Evolutionary conservation across 148 eudicot species (phyloP).

Genomic region (Vaccinium macrocarpon): DNA sequence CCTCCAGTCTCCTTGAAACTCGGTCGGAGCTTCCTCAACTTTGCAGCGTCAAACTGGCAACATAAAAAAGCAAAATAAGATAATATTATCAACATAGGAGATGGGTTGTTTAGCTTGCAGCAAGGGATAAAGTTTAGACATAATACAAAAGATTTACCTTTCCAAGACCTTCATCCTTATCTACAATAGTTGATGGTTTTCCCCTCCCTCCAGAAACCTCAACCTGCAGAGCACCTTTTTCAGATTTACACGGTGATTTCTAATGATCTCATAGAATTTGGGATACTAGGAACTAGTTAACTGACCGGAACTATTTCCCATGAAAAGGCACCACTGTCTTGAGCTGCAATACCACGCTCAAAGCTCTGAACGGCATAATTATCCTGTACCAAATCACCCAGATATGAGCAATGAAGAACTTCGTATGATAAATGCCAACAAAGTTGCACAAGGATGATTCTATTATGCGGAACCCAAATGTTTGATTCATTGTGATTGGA

Average conservation of each 20-base stretch:
- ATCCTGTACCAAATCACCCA: slow-evolving; percentile 51
- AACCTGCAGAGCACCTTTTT: slow-evolving; percentile 48
- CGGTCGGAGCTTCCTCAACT: slow-evolving; percentile 90
- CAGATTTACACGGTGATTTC: slow-evolving; percentile 14
- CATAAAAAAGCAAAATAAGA: slow-evolving; percentile 15
- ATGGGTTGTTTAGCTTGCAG: neutral
- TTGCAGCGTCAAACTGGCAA: slow-evolving; percentile 85
- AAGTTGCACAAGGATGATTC: neutral
- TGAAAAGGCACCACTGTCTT: slow-evolving; percentile 69
- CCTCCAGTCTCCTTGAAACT: slow-evolving; percentile 89
- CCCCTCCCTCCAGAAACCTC: slow-evolving; percentile 98
- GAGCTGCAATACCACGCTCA: slow-evolving; percentile 95
- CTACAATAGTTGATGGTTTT: slow-evolving; percentile 72
- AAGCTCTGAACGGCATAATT: slow-evolving; percentile 91
- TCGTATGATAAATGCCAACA: neutral
- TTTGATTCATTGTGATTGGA: neutral
- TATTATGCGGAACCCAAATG: neutral
- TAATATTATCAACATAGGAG: neutral
- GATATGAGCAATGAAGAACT: neutral
- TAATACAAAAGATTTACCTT: slow-evolving; percentile 47
- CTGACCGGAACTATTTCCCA: slow-evolving; percentile 96
- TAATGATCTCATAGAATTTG: neutral
- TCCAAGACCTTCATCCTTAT: slow-evolving; percentile 90
- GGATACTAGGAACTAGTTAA: slow-evolving; percentile 11
- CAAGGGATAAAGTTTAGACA: neutral